Evolutionary conservation across 2,329 filamentous ascomycete species (phyloP).

Genomic region (Davidsoniella eucalypti): DNA sequence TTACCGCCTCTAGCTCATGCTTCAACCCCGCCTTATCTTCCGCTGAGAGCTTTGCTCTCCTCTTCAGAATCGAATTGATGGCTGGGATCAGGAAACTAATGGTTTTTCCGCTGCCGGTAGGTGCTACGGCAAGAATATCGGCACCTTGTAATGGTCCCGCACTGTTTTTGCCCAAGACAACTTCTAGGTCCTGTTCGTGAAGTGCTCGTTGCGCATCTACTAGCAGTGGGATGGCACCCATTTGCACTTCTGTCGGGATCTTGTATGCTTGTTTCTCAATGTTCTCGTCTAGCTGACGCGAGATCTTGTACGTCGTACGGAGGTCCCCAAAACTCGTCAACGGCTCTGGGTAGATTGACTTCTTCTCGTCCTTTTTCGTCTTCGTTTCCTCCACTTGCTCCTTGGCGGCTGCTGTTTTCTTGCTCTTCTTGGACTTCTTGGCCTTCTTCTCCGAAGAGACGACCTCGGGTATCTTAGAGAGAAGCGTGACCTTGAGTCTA

Average conservation of each 20-base stretch:
- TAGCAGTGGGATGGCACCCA: slow-evolving; percentile 68
- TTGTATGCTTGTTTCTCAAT: slow-evolving; percentile 70
- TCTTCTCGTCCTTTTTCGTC: slow-evolving; percentile 34
- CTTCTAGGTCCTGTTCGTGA: slow-evolving; percentile 13
- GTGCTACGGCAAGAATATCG: slow-evolving; percentile 76
- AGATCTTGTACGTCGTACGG: slow-evolving; percentile 53
- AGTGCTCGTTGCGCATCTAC: slow-evolving; percentile 40
- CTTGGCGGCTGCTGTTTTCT: slow-evolving; percentile 17
- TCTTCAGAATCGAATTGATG: slow-evolving; percentile 55
- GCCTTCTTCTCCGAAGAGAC: slow-evolving; percentile 25
- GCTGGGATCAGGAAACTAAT: slow-evolving; percentile 81
- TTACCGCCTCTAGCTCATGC: slow-evolving; percentile 46
- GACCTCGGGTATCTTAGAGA: slow-evolving; percentile 29
- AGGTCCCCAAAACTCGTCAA: slow-evolving; percentile 63
- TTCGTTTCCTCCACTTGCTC: too few relatives aligned
- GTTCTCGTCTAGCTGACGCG: slow-evolving; percentile 58
- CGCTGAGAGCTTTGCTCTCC: slow-evolving; percentile 29
- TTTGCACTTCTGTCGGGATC: slow-evolving; percentile 83
- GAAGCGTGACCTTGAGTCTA: slow-evolving; percentile 66
- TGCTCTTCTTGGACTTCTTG: slow-evolving; percentile 29
- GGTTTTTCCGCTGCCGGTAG: slow-evolving; percentile 93
- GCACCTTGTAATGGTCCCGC: slow-evolving; percentile 14
- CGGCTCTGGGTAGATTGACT: slow-evolving; percentile 60
- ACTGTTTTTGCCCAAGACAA: slow-evolving; percentile 14
- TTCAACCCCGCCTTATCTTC: slow-evolving; percentile 21